A percentile compares a stretch with the other conserved stretches of the same genome.
Evolutionary conservation across 306 rosid genomes (phyloP).

Genomic region (Vigna mungo): DNA sequence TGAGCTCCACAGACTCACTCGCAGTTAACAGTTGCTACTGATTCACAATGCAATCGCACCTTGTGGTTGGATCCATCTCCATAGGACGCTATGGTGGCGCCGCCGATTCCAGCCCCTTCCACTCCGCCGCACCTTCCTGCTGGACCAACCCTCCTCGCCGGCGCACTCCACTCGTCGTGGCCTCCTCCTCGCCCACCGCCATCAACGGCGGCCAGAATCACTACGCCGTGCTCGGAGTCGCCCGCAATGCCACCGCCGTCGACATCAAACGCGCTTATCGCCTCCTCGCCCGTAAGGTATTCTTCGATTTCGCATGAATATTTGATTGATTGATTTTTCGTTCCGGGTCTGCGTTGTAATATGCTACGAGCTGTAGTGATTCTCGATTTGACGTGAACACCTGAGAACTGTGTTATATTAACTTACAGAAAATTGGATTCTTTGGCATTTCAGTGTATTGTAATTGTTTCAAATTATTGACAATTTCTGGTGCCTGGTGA

Average conservation of each 20-base stretch:
- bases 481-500: background rate
- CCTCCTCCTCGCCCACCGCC: constrained; percentile 43
- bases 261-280: constrained; percentile 91
- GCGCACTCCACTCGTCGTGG: constrained; percentile 40
- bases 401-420: background rate
- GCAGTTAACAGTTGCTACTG: background rate
- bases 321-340: background rate
- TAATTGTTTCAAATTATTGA: background rate
- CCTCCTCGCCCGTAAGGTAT: constrained; percentile 87
- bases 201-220: constrained; percentile 59
- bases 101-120: constrained; percentile 40
- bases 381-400: background rate
- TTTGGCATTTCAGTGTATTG: background rate
- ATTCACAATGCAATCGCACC: constrained; percentile 69
- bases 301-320: background rate
- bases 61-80: constrained; percentile 71
- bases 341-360: background rate
- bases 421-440: background rate
- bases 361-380: constrained; percentile 14
- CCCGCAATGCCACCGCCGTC: constrained; percentile 58
- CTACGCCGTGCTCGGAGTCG: constrained; percentile 73
- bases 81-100: constrained; percentile 38
- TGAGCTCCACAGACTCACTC: background rate
- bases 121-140: constrained; percentile 42
- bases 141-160: constrained; percentile 36